These are phyloP conservation scores for Pseudogymnoascus sp. DNA, from an alignment of 2,329 filamentous ascomycete species.

Conservation along the genomic window DNA sequence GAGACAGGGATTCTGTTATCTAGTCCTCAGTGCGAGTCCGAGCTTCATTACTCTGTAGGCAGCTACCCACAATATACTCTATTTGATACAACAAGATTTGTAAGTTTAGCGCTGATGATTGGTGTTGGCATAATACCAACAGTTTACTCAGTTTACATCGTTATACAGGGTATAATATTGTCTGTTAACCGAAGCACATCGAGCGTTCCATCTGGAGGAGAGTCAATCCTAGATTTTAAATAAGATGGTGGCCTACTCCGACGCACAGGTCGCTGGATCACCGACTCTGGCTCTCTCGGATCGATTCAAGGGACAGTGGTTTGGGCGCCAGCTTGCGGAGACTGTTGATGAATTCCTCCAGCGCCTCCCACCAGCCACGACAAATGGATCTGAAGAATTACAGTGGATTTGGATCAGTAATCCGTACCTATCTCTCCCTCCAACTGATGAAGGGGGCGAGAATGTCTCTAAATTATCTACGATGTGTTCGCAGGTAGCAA, in stretches of 20 bases:
- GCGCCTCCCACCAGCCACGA: constrained; percentile 60
- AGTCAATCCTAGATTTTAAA: background rate
- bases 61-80: no score
- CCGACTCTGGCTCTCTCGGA: constrained; percentile 39
- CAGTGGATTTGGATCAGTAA: constrained; percentile 70
- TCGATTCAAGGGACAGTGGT: constrained; percentile 42
- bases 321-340: constrained; percentile 56
- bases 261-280: background rate
- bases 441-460: background rate
- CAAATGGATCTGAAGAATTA: constrained; percentile 34
- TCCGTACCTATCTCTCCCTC: constrained; percentile 38
- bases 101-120: no score
- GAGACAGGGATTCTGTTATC: background rate
- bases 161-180: no score
- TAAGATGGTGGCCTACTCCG: background rate
- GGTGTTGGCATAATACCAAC: no score
- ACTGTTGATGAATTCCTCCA: constrained; percentile 55
- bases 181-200: no score
- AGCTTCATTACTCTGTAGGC: no score
- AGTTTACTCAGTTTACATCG: no score
- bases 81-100: no score
- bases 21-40: background rate
- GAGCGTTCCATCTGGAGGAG: background rate
- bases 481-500: constrained; percentile 2
- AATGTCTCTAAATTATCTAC: background rate